These are phyloP conservation scores for Colletotrichum gloeosporioides DNA, from an alignment of 2,329 filamentous ascomycete species.

Conservation along the genomic window DNA sequence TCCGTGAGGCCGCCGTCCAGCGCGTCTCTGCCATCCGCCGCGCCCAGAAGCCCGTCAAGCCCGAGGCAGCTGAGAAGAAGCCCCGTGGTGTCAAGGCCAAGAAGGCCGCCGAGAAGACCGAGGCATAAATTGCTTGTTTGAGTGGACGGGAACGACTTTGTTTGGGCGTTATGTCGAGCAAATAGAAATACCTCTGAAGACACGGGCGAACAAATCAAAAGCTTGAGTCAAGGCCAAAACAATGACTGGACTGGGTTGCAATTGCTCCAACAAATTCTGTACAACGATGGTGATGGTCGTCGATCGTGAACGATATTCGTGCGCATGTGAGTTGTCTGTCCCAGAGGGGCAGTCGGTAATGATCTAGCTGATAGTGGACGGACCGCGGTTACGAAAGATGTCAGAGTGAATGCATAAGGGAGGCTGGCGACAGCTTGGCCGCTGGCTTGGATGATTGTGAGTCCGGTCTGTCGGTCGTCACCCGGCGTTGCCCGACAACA, in stretches of 20 bases:
- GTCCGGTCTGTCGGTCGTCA: background rate
- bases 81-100: slow-evolving; percentile 79
- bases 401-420: background rate
- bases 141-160: slow-evolving; percentile 15
- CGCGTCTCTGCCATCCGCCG: slow-evolving; percentile 85
- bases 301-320: background rate
- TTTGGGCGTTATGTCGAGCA: slow-evolving; percentile 23
- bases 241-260: slow-evolving; percentile 11
- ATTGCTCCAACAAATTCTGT: background rate
- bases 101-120: slow-evolving; percentile 69
- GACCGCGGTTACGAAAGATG: background rate
- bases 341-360: background rate
- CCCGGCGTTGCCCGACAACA: slow-evolving; percentile 4
- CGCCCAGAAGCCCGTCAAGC: slow-evolving; percentile 81
- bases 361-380: background rate
- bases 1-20: slow-evolving; percentile 79
- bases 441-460: background rate
- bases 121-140: slow-evolving; percentile 19
- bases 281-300: background rate
- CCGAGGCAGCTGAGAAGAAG: slow-evolving; percentile 71
- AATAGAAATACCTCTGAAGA: slow-evolving; percentile 22
- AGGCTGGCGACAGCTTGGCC: background rate
- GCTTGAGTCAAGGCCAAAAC: slow-evolving; percentile 21
- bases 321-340: background rate
- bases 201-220: slow-evolving; percentile 21